Conservation (phyloP, 225 moss, liverwort and hornwort species). For the Bryum argenteum region DNA sequence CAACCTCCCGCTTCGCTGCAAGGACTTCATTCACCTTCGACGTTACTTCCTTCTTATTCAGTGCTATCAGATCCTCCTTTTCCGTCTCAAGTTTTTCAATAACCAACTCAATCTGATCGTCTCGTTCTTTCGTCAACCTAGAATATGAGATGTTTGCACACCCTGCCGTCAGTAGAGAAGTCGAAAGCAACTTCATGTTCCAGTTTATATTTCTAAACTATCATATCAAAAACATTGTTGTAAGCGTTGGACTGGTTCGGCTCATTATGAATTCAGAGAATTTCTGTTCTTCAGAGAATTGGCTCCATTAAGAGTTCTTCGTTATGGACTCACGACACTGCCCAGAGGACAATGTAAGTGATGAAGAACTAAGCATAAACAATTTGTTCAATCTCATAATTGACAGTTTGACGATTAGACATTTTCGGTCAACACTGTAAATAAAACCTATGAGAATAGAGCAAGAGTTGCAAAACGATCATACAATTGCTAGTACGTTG, state of each 20-base stretch:
- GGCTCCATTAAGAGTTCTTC: too few relatives aligned
- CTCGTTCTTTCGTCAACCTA: slow-evolving; percentile 76
- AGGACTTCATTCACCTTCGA: slow-evolving; percentile 58
- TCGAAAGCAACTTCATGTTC: slow-evolving; percentile 8
- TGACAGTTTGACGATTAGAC: too few relatives aligned
- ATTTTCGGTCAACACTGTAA: too few relatives aligned
- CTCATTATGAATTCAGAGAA: too few relatives aligned
- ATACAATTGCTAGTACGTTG: too few relatives aligned
- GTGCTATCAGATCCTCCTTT: slow-evolving; percentile 65
- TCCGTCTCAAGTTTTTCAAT: slow-evolving; percentile 78
- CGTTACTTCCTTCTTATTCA: slow-evolving; percentile 60
- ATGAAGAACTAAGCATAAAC: too few relatives aligned
- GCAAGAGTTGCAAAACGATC: too few relatives aligned
- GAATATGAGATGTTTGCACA: slow-evolving; percentile 18
- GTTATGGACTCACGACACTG: too few relatives aligned
- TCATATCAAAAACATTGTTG: not conserved
- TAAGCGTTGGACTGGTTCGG: not conserved
- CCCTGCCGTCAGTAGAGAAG: slow-evolving; percentile 2
- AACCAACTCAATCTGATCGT: slow-evolving; percentile 88
- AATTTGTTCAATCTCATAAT: too few relatives aligned
- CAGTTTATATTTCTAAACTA: not conserved
- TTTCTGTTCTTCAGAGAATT: too few relatives aligned
- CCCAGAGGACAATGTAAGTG: too few relatives aligned
- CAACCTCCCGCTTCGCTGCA: slow-evolving; percentile 65
- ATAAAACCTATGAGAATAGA: too few relatives aligned